Percentiles rank a stretch among this genome's conserved stretches.
Conservation (phyloP, 2,329 filamentous ascomycete genomes). For the Colletotrichum acutatum region DNA sequence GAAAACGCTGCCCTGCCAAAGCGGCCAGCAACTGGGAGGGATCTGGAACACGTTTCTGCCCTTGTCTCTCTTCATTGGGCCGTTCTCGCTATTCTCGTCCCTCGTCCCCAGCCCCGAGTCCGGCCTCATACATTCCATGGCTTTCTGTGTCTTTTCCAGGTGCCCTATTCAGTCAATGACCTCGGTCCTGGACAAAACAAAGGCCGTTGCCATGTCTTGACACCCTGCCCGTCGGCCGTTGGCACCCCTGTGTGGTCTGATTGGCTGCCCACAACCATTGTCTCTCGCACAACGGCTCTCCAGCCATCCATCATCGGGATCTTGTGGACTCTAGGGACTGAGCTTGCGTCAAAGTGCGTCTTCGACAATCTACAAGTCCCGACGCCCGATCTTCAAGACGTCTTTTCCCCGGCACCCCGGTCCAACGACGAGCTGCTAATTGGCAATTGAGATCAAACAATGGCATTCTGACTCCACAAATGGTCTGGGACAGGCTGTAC, state of each 20-base stretch:
- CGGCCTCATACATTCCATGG: neutral
- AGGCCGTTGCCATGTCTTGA: neutral
- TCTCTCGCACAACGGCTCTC: constrained; percentile 15
- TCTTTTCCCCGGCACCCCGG: constrained; percentile 28
- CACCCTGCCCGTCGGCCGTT: constrained; percentile 1
- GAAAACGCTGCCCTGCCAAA: constrained; percentile 26
- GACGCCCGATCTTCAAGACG: constrained; percentile 32
- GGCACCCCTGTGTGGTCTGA: neutral
- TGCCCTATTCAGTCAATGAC: constrained; percentile 14
- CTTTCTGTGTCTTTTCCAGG: neutral
- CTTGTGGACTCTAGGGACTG: constrained; percentile 17
- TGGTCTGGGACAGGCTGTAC: constrained; percentile 10
- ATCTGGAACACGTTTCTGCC: constrained; percentile 20
- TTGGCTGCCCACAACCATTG: constrained; percentile 16
- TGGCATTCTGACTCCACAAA: constrained; percentile 21
- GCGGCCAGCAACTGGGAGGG: neutral
- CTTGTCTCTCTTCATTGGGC: constrained; percentile 24
- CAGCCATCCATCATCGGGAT: constrained; percentile 11
- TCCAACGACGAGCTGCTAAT: constrained; percentile 23
- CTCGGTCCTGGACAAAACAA: constrained; percentile 12
- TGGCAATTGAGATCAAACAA: constrained; percentile 25
- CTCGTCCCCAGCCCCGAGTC: constrained; percentile 8
- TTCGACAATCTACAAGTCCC: constrained; percentile 32
- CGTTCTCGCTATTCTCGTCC: constrained; percentile 10
- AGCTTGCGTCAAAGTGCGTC: constrained; percentile 31